These are phyloP conservation scores for Aethionema arabicum DNA, from an alignment of 345 rosid species.

Conservation along the genomic window DNA sequence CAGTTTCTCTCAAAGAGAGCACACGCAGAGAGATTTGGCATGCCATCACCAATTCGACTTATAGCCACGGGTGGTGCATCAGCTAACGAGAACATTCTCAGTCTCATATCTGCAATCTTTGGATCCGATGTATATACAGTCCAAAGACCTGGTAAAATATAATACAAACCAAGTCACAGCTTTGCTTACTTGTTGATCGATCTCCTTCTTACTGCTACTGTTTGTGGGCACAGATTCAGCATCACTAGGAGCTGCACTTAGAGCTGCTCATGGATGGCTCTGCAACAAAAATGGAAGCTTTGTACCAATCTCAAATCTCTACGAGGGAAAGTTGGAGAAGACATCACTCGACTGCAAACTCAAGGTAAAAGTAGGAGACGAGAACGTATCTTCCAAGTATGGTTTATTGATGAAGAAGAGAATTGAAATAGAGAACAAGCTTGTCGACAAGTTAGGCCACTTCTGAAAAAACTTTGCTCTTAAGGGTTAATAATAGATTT, in stretches of 20 bases:
- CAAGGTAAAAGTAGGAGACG: slow-evolving; percentile 51
- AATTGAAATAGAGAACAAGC: slow-evolving; percentile 64
- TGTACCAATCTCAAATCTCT: slow-evolving; percentile 60
- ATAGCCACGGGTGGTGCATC: slow-evolving; percentile 96
- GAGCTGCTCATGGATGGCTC: slow-evolving; percentile 90
- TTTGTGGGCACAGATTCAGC: slow-evolving; percentile 63
- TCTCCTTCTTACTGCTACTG: slow-evolving; percentile 3
- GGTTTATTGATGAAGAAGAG: slow-evolving; percentile 67
- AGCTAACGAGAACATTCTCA: slow-evolving; percentile 65
- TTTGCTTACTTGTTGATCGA: slow-evolving; percentile 1
- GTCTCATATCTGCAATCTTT: slow-evolving; percentile 60
- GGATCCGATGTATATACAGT: slow-evolving; percentile 85
- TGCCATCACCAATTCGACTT: slow-evolving; percentile 82
- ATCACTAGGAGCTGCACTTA: slow-evolving; percentile 88
- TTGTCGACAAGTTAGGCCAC: slow-evolving; percentile 68
- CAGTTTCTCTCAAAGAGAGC: slow-evolving; percentile 87
- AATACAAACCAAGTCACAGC: slow-evolving; percentile 4
- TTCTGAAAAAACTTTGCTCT: slow-evolving; percentile 27
- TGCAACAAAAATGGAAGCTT: slow-evolving; percentile 71
- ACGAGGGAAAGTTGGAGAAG: slow-evolving; percentile 60
- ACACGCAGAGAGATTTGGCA: slow-evolving; percentile 82
- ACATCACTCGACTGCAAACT: slow-evolving; percentile 72
- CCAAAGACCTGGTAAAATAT: slow-evolving; percentile 65
- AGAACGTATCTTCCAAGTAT: slow-evolving; percentile 49
- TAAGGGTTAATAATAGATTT: not conserved